Base-by-base conservation (phyloP, 805 yeast species). In the Schwanniomyces vanrijiae region DNA sequence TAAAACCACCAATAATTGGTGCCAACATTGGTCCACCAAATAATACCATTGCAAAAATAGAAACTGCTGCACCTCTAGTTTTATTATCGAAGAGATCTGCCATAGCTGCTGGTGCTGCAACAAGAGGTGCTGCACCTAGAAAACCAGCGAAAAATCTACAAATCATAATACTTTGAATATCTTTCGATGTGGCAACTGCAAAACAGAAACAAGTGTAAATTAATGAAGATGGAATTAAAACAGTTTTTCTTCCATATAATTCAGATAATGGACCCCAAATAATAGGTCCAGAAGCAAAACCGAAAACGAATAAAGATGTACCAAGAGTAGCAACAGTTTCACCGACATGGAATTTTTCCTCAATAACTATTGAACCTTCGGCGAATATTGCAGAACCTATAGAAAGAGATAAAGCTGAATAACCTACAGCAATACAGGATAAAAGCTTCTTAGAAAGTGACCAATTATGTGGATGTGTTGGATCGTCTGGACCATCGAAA, bases 261-360 rank as follows among this genome's bases (percentile, higher is more conserved):
- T 63, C 65, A 14, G 60, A 52, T 24, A 61, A 46, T 8, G 66
- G 66, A 40, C 66, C 97, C 90, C 94, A 91, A 31, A 89, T 59
- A 43, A 91, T 73, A 3, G 98, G 98, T 14, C 97, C 97, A 0
- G 89, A 78, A 1, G 97, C 97, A 67, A 91, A 92, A 9, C 97
- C 98, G 37, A 90, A 65, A 13, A 91, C 97, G 58, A 81, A 91
- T 20, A 90, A 47, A 0, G 97, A 83, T 9, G 90, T 77, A 47
- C 89, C 87, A 40, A 92, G 74, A 18, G 88, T 78, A 11, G 86
- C 85, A 14, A 83, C 91, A 9, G 82, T 86, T 5, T 59, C 51
- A 35, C 87, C 84, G 40, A 91, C 82, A 48, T 79, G 65, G 40
- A 66, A 91, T 33, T 75, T 65, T 42, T 54, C 68, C 52, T 77